Conservation (phyloP, 1,284 basidiomycete species). For the Agroathelia rolfsii region DNA sequence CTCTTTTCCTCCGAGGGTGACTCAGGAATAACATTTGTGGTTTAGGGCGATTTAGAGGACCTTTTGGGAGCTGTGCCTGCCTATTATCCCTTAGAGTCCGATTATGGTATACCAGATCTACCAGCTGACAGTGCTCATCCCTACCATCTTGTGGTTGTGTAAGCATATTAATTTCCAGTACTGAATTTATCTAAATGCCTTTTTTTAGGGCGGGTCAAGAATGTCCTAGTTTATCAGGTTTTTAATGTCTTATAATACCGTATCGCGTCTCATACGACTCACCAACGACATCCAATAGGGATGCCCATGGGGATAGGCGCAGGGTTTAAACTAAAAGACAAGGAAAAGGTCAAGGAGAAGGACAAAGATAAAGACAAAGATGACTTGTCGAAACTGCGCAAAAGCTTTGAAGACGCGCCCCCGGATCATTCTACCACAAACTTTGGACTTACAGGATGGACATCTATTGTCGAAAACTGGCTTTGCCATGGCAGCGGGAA, state of each 20-base stretch:
- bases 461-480: constrained; percentile 65
- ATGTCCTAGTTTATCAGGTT: constrained; percentile 65
- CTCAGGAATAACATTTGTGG: constrained; percentile 6
- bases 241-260: constrained; percentile 8
- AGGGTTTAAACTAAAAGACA: constrained; percentile 55
- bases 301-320: constrained; percentile 70
- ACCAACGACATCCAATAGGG: constrained; percentile 26
- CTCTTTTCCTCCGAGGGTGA: constrained; percentile 4
- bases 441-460: constrained; percentile 64
- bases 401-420: constrained; percentile 23
- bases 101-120: constrained; percentile 36
- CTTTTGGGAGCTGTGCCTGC: constrained; percentile 58
- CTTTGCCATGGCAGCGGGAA: constrained; percentile 41
- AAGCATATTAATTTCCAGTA: constrained; percentile 18
- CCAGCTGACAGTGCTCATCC: constrained; percentile 50
- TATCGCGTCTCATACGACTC: constrained; percentile 1
- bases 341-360: constrained; percentile 28
- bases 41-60: constrained; percentile 66
- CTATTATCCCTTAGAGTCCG: constrained; percentile 27
- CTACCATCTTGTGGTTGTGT: constrained; percentile 76
- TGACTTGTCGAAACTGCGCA: constrained; percentile 21
- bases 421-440: constrained; percentile 23
- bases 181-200: constrained; percentile 6
- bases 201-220: constrained; percentile 67
- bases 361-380: constrained; percentile 28